phyloP scores from a whole-genome alignment of 441 rosid genomes.

The Croton laevigatus region DNA sequence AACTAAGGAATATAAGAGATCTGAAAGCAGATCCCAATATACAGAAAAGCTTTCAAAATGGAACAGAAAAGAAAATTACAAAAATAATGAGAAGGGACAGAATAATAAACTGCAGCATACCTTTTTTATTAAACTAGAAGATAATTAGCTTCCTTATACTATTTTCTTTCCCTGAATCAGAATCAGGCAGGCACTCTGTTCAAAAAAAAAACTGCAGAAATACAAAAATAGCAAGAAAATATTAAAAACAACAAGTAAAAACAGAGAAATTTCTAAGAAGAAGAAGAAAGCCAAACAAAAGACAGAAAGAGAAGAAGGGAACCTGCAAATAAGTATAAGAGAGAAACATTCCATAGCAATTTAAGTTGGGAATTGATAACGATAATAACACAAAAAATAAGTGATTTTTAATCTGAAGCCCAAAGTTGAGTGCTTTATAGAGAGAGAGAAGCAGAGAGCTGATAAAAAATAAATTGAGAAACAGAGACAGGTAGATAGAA shows the following conservation, averaged over 20 bases:
- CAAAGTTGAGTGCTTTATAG: neutral
- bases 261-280: neutral
- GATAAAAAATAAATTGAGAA: slow-evolving; percentile 20
- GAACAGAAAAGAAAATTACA: neutral
- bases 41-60: slow-evolving; percentile 11
- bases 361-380: neutral
- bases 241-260: neutral
- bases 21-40: slow-evolving; percentile 44
- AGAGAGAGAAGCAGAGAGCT: neutral
- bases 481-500: slow-evolving; percentile 17
- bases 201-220: slow-evolving; percentile 16
- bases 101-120: slow-evolving; percentile 1
- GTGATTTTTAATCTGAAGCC: neutral
- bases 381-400: neutral
- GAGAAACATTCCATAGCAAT: slow-evolving; percentile 12
- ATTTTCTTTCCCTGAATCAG: slow-evolving; percentile 13
- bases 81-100: slow-evolving; percentile 3
- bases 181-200: slow-evolving; percentile 15
- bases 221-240: neutral
- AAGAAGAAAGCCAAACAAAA: neutral
- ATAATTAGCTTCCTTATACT: neutral
- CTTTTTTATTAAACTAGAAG: slow-evolving; percentile 16
- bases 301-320: neutral
- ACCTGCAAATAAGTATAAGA: neutral
- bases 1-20: slow-evolving; percentile 35